phyloP scores from a whole-genome alignment of 139 green algal genomes.

The Chlorella sp. region DNA sequence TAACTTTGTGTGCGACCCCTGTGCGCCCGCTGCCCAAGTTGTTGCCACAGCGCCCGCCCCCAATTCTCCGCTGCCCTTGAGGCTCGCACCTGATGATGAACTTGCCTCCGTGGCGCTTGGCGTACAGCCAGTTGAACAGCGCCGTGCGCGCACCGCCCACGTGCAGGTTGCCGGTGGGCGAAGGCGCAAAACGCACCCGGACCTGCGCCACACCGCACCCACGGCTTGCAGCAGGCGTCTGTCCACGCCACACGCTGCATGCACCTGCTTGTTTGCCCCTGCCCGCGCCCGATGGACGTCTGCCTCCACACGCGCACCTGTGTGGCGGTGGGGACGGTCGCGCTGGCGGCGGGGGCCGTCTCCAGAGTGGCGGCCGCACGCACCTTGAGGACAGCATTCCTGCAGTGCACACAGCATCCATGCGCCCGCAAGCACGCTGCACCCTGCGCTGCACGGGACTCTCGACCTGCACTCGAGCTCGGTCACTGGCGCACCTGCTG shows the following conservation, averaged over 20 bases:
- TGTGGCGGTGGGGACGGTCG: too few relatives aligned
- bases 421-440: too few relatives aligned
- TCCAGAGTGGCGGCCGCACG: too few relatives aligned
- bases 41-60: not conserved
- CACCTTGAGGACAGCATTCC: not conserved
- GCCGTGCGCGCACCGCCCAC: conserved; percentile 94
- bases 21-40: not conserved
- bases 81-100: conserved; percentile 79
- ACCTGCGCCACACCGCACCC: too few relatives aligned
- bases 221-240: not conserved
- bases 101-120: conserved; percentile 78
- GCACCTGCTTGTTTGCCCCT: not conserved
- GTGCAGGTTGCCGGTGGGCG: conserved; percentile 96
- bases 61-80: not conserved
- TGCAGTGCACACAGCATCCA: too few relatives aligned
- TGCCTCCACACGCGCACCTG: not conserved
- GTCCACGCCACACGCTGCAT: not conserved
- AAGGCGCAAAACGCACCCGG: conserved; percentile 94
- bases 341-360: too few relatives aligned
- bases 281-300: not conserved
- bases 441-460: too few relatives aligned
- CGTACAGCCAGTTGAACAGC: conserved; percentile 99
- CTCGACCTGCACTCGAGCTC: too few relatives aligned
- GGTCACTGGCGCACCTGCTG: not conserved
- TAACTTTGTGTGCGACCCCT: not conserved